Evolutionary conservation across 345 rosid species (phyloP), one percentile per base, ranked within the genome.

Genomic region (Rubroshorea leprosula): DNA sequence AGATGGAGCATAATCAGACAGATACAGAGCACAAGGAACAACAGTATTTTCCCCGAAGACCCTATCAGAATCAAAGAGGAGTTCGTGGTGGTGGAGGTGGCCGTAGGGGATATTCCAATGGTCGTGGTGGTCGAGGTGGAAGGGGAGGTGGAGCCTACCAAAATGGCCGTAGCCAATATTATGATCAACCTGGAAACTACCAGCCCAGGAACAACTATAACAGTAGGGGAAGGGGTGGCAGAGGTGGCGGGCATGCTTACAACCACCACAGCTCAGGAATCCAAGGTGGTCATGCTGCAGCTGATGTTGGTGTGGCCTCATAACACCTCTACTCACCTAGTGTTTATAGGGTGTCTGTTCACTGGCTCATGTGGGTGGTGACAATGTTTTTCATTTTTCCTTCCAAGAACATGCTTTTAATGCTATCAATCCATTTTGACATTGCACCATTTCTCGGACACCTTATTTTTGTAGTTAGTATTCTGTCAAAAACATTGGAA

Each of bases 71-170:
- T 75, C 84, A 83, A 58, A 75, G 92, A 69, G 87, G 85, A 26
- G 83, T 83, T n/a, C 66, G 87, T 25, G 74, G 86, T 50, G 58
- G 81, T 47, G 77, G 79, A 24, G 79, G 88, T 64, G 84, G 88
- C 21, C 78, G 86, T 5, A 77, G 86, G 52, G 92, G 89, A 31
- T 76, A 82, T 55, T 64, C 77, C 49, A 87, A 80, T 67, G 95
- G 88, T 22, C 84, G 85, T 45, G 91, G 96, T 27, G 90, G 96
- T 49, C 76, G 87, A 41, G 61, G 73, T 22, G 81, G 86, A 44
- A 82, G 95, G 59, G 86, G 89, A 55, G 84, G 83, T 51, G 84
- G 81, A 29, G 63, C 77, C 54, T 76, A 85, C 72, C 82, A 79
- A 68, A 87, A 85, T 74, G 97, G 90, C 51, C 82, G 89, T 5